Percentiles rank a stretch among this genome's conserved stretches.
These are phyloP conservation scores for Penicillium freii DNA, from an alignment of 2,329 filamentous ascomycete species.

Conservation along the genomic window DNA sequence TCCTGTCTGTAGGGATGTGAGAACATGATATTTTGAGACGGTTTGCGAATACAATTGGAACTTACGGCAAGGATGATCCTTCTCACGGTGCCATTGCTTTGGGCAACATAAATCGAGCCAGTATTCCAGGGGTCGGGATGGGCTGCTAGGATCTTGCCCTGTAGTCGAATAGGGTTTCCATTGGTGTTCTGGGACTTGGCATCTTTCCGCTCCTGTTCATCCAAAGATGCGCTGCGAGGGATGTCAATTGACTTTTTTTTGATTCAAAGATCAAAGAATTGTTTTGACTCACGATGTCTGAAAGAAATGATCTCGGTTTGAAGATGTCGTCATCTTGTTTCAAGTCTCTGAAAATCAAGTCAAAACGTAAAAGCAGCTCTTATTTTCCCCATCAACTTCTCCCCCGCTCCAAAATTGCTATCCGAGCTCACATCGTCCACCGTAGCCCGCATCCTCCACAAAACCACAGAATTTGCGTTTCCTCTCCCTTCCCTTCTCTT, in stretches of 20 bases:
- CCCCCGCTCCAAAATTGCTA: constrained; percentile 28
- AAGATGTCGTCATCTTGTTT: constrained; percentile 61
- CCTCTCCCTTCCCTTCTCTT: constrained; percentile 25
- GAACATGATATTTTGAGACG: neutral
- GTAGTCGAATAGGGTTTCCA: constrained; percentile 75
- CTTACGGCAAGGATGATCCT: constrained; percentile 73
- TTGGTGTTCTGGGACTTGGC: constrained; percentile 76
- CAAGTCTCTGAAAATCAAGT: neutral
- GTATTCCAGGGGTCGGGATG: constrained; percentile 63
- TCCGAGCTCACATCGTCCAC: constrained; percentile 31
- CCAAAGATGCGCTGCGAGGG: constrained; percentile 46
- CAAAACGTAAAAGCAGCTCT: constrained; percentile 3
- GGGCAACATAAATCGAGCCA: constrained; percentile 71
- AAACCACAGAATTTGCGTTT: constrained; percentile 32
- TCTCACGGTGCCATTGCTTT: constrained; percentile 79
- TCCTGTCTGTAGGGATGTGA: constrained; percentile 39
- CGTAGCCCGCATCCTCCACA: constrained; percentile 36
- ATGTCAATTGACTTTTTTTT: constrained; percentile 13
- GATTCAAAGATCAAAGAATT: constrained; percentile 2
- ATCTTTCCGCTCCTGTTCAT: constrained; percentile 60
- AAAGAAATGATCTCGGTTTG: constrained; percentile 80
- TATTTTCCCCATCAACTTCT: constrained; percentile 12
- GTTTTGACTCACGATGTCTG: constrained; percentile 71
- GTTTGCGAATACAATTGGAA: constrained; percentile 31
- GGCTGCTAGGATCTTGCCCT: constrained; percentile 81